Conservation (phyloP, 2,329 filamentous ascomycete genomes). For the Phialophora macrospora region DNA sequence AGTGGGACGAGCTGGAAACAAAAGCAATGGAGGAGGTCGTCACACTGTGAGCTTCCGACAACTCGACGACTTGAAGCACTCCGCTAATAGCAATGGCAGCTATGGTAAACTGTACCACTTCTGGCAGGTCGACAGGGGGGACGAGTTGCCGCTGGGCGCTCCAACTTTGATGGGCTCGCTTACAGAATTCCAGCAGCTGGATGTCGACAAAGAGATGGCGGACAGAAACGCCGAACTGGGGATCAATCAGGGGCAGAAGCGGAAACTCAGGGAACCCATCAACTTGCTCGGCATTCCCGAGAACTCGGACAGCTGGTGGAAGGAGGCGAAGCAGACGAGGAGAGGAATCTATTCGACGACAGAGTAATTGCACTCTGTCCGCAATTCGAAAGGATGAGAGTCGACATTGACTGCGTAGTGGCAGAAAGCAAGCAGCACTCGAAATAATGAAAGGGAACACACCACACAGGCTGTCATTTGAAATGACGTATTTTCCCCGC, state of each 20-base stretch:
- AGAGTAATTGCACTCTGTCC: neutral
- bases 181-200: slow-evolving; percentile 41
- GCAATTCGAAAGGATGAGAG: neutral
- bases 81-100: slow-evolving; percentile 45
- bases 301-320: slow-evolving; percentile 58
- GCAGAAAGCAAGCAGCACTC: neutral
- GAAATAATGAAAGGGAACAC: neutral
- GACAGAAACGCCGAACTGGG: slow-evolving; percentile 62
- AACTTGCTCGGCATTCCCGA: slow-evolving; percentile 50
- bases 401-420: neutral
- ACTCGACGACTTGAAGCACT: neutral
- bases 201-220: slow-evolving; percentile 48
- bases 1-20: slow-evolving; percentile 78
- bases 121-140: slow-evolving; percentile 75
- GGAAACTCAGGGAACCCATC: slow-evolving; percentile 59
- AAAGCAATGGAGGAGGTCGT: slow-evolving; percentile 79
- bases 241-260: slow-evolving; percentile 58
- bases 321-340: slow-evolving; percentile 36
- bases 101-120: slow-evolving; percentile 87
- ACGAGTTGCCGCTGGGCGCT: slow-evolving; percentile 61
- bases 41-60: slow-evolving; percentile 40
- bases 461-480: neutral
- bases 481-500: slow-evolving; percentile 9
- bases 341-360: slow-evolving; percentile 34
- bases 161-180: slow-evolving; percentile 70